Base-by-base conservation (phyloP, 495 filamentous ascomycete species). In the Clohesyomyces aquaticus region DNA sequence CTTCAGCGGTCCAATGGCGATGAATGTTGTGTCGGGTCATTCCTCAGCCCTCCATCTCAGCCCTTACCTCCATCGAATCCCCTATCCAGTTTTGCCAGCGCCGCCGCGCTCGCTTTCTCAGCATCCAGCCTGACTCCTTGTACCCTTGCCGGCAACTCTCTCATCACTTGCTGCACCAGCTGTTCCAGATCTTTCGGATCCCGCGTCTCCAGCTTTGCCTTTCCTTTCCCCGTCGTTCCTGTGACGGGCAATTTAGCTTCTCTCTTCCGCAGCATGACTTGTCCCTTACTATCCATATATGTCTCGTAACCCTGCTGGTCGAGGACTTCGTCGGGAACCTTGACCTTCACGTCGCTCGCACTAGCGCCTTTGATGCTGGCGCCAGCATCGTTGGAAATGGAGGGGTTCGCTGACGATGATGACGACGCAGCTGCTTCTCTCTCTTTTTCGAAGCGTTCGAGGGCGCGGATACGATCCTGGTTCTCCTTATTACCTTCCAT, bases 401-500 rank as follows among this genome's bases (percentile, higher is more conserved):
- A 3, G 22, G 35, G 2, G 22, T 12, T 11, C 8, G 25, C 12
- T 3, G 19, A 14, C 6, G 41, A 26, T 22, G 22, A 26, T 4
- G 53, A 43, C 2, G 29, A 21, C 4, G 48, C 9, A 46, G 19
- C 22, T 11, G 48, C 23, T 9, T 53, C 22, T 3, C 46, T 28
- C 3, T 53, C 61, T 42, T 61, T 55, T 41, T 47, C 52, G 21
- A 25, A 47, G 6, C 29, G 35, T 47, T 73, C 66, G 27, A 96
- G 79, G 22, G 85, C 82, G 66, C 87, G 81, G 10, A 96, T 82
- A 28, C 91, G 83, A 27, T 85, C 82, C 71, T 90, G 87, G 38
- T 93, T 94, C 62, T 89, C 89, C 8, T 83, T 81, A 58, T 88
- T 93, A 2, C 89, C 89, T 70, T 97, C 92, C 71, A 96, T 83